Evolutionary conservation across 139 green algal species (phyloP), one percentile per base, ranked within the genome.

Genomic region (Chlamydomonas asymmetrica): DNA sequence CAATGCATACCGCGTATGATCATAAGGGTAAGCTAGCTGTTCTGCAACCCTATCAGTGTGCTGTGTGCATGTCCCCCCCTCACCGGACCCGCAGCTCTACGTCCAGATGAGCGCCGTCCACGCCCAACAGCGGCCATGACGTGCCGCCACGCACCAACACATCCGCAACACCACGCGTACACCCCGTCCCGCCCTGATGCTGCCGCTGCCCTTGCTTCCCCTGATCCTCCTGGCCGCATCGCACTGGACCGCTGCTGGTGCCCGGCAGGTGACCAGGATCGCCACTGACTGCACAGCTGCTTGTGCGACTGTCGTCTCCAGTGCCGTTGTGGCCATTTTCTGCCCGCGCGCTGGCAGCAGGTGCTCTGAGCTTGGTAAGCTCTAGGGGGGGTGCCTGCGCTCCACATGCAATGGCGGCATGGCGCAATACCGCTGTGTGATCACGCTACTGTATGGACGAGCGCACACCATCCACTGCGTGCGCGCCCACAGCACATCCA

Each of bases 101-200:
- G 80, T 89, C 84, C 22, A 87, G 66, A 52, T 87, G 80, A 23
- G 74, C 57, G 27, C 84, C 84, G 7, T 40, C 63, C 62, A 89
- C 73, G 2, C 72, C 80, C 25, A 57, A 29, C 35, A 85, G 74
- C 13, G 68, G 74, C 56, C 38, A 73, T 27, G 52, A 50, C 23
- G 31, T 43, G 48, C 64, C 73, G 9, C 61, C 63, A 29, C 34
- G 32, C 63, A 80, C 52, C 31, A 7, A 5, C 63, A 80, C 50
- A 7, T 23, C 43, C 45, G 34, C 43, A 1, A 25, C 72, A 8
- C 56, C 56, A 22, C 20, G 20, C 56, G 56, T 23, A 18, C 20
- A 18, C 56, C 16, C 56, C 56, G 56, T 23, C 56, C 9, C 56
- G 20, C 16, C 56, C 56, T 16, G 20, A 18, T 16, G 20, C 56